These are phyloP conservation scores for Bruguiera sexangula DNA, from an alignment of 345 rosid species.

Conservation along the genomic window DNA sequence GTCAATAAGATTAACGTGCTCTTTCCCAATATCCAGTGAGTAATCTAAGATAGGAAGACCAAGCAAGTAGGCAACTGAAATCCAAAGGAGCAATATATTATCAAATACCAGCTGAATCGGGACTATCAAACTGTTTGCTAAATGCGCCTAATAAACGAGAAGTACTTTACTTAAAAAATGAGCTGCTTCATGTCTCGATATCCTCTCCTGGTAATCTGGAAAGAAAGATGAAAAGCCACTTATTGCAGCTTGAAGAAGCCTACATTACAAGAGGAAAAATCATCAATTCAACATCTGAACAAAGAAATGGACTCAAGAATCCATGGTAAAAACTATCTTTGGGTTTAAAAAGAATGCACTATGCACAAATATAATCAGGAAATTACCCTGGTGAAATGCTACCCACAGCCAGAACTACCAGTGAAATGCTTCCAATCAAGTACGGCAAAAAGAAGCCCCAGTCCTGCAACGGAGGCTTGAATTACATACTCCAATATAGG, in stretches of 20 bases:
- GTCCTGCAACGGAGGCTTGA: constrained; percentile 43
- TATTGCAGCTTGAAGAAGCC: constrained; percentile 91
- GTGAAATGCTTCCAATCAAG: constrained; percentile 85
- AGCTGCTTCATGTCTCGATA: constrained; percentile 85
- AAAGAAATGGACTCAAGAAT: not conserved
- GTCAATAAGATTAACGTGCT: constrained; percentile 84
- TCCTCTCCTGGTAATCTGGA: constrained; percentile 86
- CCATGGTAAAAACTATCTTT: not conserved
- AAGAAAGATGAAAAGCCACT: constrained; percentile 70
- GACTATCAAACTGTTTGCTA: not conserved
- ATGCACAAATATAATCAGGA: not conserved
- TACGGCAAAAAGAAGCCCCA: constrained; percentile 98
- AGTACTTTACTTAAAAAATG: constrained; percentile 83
- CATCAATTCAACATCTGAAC: constrained; percentile 5
- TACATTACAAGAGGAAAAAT: constrained; percentile 18
- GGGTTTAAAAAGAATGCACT: too few relatives aligned
- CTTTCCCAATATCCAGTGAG: constrained; percentile 90
- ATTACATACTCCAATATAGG: not conserved
- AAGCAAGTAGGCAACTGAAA: constrained; percentile 71
- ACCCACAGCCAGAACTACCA: constrained; percentile 77
- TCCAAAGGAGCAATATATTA: not conserved
- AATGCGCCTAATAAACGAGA: not conserved
- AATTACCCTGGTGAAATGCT: constrained; percentile 87
- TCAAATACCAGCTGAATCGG: constrained; percentile 10
- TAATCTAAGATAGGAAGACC: constrained; percentile 89